Conservation (phyloP, 176 grass and related monocot species). For the Paspalum notatum region DNA sequence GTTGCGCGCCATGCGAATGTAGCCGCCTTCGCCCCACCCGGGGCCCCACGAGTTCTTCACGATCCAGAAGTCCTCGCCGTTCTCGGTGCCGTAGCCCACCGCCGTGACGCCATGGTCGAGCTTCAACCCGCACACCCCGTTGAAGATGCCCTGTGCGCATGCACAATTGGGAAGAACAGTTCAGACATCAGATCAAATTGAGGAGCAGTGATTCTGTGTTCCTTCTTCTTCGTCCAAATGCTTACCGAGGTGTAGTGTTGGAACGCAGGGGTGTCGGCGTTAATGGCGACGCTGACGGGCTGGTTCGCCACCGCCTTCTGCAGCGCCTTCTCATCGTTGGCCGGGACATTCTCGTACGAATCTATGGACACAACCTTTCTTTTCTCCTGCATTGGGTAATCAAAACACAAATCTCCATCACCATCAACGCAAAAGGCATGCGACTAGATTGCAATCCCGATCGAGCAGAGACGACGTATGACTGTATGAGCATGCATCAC, state of each 20-base stretch:
- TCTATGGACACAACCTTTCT: slow-evolving; percentile 10
- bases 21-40: slow-evolving; percentile 56
- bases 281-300: not conserved
- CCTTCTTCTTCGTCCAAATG: not conserved
- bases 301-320: slow-evolving; percentile 19
- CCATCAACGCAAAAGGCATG: not conserved
- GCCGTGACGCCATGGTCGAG: slow-evolving; percentile 38
- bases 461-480: not conserved
- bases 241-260: slow-evolving; percentile 59
- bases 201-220: not conserved
- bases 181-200: not conserved
- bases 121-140: slow-evolving; percentile 5
- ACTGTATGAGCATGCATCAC: not conserved
- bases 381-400: not conserved
- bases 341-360: not conserved
- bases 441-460: not conserved
- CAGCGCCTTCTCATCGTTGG: slow-evolving; percentile 10
- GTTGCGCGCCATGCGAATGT: slow-evolving; percentile 54
- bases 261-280: not conserved
- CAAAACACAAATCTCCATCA: not conserved
- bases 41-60: slow-evolving; percentile 68
- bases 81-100: slow-evolving; percentile 35
- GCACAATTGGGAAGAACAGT: not conserved
- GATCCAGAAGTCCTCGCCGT: slow-evolving; percentile 54
- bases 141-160: slow-evolving; percentile 32